A percentile compares a stretch with the other conserved stretches of the same genome.
Evolutionary conservation across 352 stramenopile species (phyloP).

Genomic region (Pythium grandisporangium): DNA sequence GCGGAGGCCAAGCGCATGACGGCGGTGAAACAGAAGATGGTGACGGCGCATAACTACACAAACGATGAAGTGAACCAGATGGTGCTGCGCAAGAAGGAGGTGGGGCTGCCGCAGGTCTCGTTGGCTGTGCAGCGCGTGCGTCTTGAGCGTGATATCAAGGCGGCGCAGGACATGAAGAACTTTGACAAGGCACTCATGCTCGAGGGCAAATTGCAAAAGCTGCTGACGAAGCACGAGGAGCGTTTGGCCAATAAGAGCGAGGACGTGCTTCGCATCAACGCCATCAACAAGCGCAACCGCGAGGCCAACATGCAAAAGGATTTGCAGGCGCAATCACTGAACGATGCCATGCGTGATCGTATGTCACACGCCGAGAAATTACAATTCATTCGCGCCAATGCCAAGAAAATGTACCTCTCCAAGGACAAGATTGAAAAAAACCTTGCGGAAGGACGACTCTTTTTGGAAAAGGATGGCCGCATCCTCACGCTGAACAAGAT

Average conservation of each 20-base stretch:
- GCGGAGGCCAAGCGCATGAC: constrained; percentile 57
- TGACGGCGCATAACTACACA: constrained; percentile 70
- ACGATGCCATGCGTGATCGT: constrained; percentile 61
- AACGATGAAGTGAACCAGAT: constrained; percentile 74
- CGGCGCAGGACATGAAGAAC: constrained; percentile 81
- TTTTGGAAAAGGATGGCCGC: constrained; percentile 57
- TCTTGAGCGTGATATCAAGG: constrained; percentile 66
- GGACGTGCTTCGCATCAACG: constrained; percentile 77
- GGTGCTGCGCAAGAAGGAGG: constrained; percentile 63
- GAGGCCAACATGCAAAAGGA: constrained; percentile 78
- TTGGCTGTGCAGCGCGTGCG: constrained; percentile 71
- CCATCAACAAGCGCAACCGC: constrained; percentile 79
- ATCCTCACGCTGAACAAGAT: constrained; percentile 84
- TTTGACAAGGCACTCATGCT: constrained; percentile 77
- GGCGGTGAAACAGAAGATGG: constrained; percentile 50
- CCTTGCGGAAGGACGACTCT: constrained; percentile 60
- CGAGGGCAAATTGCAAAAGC: constrained; percentile 49
- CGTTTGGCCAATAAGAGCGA: constrained; percentile 69
- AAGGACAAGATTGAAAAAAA: constrained; percentile 80
- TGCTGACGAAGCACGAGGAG: constrained; percentile 59
- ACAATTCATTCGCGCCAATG: constrained; percentile 77
- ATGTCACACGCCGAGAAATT: constrained; percentile 80
- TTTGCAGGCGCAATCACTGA: constrained; percentile 60
- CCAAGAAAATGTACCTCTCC: constrained; percentile 82
- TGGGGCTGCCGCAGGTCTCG: constrained; percentile 51